Evolutionary conservation across 768 basidiomycete genomes (phyloP).

Genomic region (Pisolithus microcarpus): DNA sequence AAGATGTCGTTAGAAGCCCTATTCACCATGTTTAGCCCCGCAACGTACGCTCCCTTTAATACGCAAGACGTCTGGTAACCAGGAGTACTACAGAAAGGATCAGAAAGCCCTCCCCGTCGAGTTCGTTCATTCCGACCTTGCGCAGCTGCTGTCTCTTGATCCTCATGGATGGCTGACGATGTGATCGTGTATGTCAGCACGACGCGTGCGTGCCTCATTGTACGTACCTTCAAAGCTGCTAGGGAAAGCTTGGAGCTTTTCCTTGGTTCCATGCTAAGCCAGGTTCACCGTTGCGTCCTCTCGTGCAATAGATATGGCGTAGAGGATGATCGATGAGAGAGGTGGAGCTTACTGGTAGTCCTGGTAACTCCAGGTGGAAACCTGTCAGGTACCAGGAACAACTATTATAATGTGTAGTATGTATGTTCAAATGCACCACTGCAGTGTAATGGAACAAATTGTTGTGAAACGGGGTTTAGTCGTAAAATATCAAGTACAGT

Average conservation of each 20-base stretch:
- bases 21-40: constrained; percentile 6
- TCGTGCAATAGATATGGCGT: too few species aligned
- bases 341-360: too few species aligned
- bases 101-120: background rate
- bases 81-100: constrained; percentile 55
- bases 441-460: too few species aligned
- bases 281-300: background rate
- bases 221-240: background rate
- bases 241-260: constrained; percentile 10
- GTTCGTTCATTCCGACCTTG: constrained; percentile 31
- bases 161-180: constrained; percentile 28
- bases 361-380: background rate
- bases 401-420: background rate
- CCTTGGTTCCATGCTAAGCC: constrained; percentile 19
- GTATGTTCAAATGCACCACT: too few species aligned
- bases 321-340: too few species aligned
- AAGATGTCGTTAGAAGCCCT: background rate
- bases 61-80: constrained; percentile 84
- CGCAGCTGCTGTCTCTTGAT: constrained; percentile 48
- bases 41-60: constrained; percentile 70
- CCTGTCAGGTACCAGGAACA: constrained; percentile 8
- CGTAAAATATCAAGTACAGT: too few species aligned
- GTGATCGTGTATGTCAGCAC: background rate
- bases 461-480: too few species aligned
- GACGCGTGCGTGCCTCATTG: background rate